phyloP scores from a whole-genome alignment of 2,329 filamentous ascomycete genomes.

The Dothistroma septosporum region DNA sequence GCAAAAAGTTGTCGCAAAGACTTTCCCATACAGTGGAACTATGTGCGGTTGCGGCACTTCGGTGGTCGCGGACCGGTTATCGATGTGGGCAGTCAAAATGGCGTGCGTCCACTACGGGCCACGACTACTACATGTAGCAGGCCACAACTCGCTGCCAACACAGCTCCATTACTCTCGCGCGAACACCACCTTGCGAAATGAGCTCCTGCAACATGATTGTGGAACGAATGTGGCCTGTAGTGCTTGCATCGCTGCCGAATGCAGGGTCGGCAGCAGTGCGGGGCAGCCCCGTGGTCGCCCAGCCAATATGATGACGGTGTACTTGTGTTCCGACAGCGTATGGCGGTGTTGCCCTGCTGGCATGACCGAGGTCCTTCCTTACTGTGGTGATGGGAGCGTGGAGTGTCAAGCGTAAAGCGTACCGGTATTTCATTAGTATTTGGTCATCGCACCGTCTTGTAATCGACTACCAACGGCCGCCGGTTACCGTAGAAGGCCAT shows the following conservation, averaged over 20 bases:
- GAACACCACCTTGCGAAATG: neutral
- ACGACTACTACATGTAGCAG: neutral
- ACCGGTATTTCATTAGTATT: neutral
- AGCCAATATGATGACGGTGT: neutral
- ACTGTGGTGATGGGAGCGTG: neutral
- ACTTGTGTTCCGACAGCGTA: neutral
- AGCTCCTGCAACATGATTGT: neutral
- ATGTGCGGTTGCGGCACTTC: neutral
- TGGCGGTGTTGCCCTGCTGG: no score
- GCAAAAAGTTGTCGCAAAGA: neutral
- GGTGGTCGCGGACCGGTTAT: neutral
- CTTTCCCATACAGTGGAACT: constrained; percentile 4
- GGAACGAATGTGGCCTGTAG: neutral
- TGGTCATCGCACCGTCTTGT: neutral
- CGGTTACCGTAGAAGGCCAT: neutral
- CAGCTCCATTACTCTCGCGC: neutral
- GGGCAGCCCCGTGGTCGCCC: neutral
- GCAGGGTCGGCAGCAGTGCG: neutral
- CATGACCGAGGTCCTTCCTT: neutral
- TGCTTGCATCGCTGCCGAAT: neutral
- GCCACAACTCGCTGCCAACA: neutral
- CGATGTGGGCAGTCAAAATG: neutral
- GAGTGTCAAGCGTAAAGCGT: neutral
- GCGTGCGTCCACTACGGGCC: neutral
- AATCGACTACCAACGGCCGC: neutral